Percentiles rank a stretch among this genome's conserved stretches.
Conservation (phyloP, 129 eudicot genomes). For the carrot (Daucus carota) region DNA sequence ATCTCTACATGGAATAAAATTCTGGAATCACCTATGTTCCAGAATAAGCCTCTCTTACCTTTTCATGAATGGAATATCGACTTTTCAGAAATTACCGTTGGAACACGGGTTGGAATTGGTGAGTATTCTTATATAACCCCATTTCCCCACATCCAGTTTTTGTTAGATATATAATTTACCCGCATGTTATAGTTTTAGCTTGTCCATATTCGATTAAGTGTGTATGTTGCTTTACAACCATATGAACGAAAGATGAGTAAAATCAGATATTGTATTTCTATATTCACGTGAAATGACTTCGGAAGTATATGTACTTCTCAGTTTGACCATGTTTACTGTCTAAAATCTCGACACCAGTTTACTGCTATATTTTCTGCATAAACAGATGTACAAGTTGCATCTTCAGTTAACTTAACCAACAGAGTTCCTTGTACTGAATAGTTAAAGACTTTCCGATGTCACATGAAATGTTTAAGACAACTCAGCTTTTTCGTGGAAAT, state of each 20-base stretch:
- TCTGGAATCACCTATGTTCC: conserved; percentile 64
- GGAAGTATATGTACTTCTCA: not conserved
- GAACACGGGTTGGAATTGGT: conserved; percentile 99
- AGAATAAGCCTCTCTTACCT: conserved; percentile 73
- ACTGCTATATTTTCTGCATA: not conserved
- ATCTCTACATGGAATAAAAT: conserved; percentile 75
- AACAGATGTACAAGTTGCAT: not conserved
- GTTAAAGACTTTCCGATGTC: too few relatives aligned
- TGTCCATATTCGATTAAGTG: not conserved
- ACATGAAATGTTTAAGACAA: too few relatives aligned
- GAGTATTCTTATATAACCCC: conserved; percentile 7
- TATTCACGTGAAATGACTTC: not conserved
- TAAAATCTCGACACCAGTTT: not conserved
- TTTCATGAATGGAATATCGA: conserved; percentile 94
- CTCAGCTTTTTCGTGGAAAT: not conserved
- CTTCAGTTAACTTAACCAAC: not conserved
- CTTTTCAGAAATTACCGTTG: conserved; percentile 83
- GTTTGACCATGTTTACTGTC: not conserved
- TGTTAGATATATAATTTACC: not conserved
- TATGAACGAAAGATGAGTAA: not conserved
- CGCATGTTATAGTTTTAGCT: not conserved
- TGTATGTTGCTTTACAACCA: not conserved
- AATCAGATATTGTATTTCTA: not conserved
- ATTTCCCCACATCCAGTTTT: not conserved
- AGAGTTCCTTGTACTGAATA: not conserved